Base-by-base conservation (phyloP, 1,284 basidiomycete genomes). In the Leccinum holopus region DNA sequence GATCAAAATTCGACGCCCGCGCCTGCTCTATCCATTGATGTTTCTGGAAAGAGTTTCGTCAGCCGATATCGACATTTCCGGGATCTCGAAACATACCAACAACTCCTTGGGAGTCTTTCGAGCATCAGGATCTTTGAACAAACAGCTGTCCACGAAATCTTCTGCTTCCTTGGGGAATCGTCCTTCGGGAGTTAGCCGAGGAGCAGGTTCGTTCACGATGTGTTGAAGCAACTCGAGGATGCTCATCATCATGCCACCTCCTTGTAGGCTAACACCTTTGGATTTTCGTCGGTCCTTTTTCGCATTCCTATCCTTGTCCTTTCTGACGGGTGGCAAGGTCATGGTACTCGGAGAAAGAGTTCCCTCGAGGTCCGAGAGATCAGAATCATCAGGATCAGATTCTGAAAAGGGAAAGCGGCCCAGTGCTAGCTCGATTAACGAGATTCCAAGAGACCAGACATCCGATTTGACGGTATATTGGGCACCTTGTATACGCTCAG, bases 381-480 rank as follows among this genome's bases (percentile, higher is more conserved):
- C 87, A 35, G 84, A 85, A 66, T 87, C 85, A 61, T 88, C 84
- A 18, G 84, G 84, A 51, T 81, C 78, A 11, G 84, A 82, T 67
- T 91, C 88, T 30, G 90, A 84, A 78, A 97, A 97, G 10, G 95
- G 94, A 81, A 97, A 97, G 51, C 92, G 88, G n/a, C 93, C 94
- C 54, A 94, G 84, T 1, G 93, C 95, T 53, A 98, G 84, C 78
- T 98, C 95, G 75, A 98, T 95, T 53, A 98, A 83, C 3, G 95
- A 92, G 70, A 98, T 95, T 39, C 97, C 96, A 59, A 97, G 83
- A 2, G 95, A 97, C 96, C 95, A 98, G 7, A 98, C 93, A 72
- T 98, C 96, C 4, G 95, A 97, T 79, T 97, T 98, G 77, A 98
- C 94, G 35, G 94, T 94, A 78, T 99, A 98, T 73, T 94, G 91